phyloP scores from a whole-genome alignment of 2,329 filamentous ascomycete genomes.

The Pseudocercospora crystallina region DNA sequence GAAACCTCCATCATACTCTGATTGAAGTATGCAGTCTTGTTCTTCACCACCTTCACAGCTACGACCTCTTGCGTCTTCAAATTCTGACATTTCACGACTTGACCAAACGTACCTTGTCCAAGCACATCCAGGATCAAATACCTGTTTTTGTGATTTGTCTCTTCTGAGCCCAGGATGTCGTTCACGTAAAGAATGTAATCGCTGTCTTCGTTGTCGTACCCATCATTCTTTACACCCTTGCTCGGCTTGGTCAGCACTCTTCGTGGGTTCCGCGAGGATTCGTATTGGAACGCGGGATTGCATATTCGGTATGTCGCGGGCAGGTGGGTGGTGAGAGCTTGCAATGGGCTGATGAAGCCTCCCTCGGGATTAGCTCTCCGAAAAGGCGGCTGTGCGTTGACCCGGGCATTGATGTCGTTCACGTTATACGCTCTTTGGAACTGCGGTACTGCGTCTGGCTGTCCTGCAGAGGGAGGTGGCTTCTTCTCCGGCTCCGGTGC shows the following conservation, averaged over 20 bases:
- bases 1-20: constrained; percentile 99
- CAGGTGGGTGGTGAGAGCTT: constrained; percentile 90
- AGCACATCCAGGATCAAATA: constrained; percentile 97
- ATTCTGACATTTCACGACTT: constrained; percentile 99
- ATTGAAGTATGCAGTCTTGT: constrained; percentile 98
- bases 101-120: constrained; percentile 95
- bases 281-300: constrained; percentile 97
- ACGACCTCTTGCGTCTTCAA: constrained; percentile 98
- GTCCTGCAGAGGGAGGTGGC: constrained; percentile 42
- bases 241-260: constrained; percentile 96
- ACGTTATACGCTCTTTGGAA: constrained; percentile 76
- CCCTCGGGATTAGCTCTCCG: constrained; percentile 93
- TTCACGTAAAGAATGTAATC: constrained; percentile 99
- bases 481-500: constrained; percentile 46
- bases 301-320: constrained; percentile 97
- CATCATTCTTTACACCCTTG: constrained; percentile 98
- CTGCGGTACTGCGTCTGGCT: constrained; percentile 67
- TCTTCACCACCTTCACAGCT: constrained; percentile 98
- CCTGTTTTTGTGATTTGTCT: constrained; percentile 97
- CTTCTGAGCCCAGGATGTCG: constrained; percentile 95
- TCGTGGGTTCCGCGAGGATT: constrained; percentile 93
- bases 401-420: constrained; percentile 74
- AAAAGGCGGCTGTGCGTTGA: constrained; percentile 86
- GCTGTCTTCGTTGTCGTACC: constrained; percentile 98
- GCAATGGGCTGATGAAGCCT: constrained; percentile 94